A percentile compares a stretch with the other conserved stretches of the same genome.
These are phyloP conservation scores for Lagerstroemia fauriei DNA, from an alignment of 441 rosid genomes.

Conservation along the genomic window DNA sequence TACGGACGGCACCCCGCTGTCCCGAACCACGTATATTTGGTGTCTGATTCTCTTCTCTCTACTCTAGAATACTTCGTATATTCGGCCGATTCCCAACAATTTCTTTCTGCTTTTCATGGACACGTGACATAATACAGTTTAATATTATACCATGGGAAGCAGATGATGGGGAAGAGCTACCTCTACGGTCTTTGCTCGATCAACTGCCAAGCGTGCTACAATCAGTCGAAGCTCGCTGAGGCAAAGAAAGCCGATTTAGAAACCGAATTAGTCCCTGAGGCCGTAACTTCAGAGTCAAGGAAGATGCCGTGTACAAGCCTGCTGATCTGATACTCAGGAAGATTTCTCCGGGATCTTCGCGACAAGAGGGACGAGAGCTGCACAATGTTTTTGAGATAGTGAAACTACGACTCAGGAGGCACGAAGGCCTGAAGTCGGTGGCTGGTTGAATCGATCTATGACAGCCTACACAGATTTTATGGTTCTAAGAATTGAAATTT, in stretches of 20 bases:
- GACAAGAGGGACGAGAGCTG: not conserved
- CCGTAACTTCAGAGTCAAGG: not conserved
- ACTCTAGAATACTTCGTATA: too few species aligned
- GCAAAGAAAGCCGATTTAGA: constrained; percentile 32
- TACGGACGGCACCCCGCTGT: too few species aligned
- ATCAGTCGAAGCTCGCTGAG: constrained; percentile 9
- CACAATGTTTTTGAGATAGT: not conserved
- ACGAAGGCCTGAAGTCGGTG: not conserved
- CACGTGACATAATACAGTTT: too few species aligned
- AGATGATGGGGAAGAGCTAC: not conserved
- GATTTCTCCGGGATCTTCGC: not conserved
- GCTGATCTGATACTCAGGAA: not conserved
- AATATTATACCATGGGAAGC: too few species aligned
- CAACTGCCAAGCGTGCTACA: not conserved
- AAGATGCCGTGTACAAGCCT: not conserved
- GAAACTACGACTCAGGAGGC: not conserved
- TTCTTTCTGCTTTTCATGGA: too few species aligned
- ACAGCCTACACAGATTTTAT: too few species aligned
- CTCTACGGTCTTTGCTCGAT: not conserved
- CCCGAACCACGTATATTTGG: too few species aligned
- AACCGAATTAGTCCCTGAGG: constrained; percentile 13
- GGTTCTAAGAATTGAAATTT: too few species aligned
- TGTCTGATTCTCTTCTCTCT: too few species aligned
- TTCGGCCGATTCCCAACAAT: too few species aligned
- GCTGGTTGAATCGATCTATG: constrained; percentile 11